Conservation (phyloP, 306 rosid genomes). For the Quercus berberidifolia region DNA sequence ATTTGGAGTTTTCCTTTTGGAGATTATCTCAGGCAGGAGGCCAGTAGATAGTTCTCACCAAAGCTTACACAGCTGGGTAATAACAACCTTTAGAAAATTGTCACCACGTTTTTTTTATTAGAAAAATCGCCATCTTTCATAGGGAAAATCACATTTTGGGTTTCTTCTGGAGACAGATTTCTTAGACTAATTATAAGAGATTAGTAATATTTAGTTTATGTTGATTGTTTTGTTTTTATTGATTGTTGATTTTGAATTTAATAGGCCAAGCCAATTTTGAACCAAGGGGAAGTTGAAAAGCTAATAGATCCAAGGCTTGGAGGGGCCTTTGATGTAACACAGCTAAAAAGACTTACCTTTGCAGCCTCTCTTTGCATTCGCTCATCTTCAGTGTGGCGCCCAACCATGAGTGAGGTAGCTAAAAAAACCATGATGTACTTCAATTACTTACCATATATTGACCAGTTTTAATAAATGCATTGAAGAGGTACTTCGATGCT, state of each 20-base stretch:
- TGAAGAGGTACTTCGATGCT: too few species aligned
- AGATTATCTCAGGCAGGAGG: constrained; percentile 81
- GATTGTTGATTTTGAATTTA: constrained; percentile 6
- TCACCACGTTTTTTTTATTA: constrained; percentile 1
- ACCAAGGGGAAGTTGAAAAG: constrained; percentile 59
- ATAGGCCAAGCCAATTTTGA: constrained; percentile 90
- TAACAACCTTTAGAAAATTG: background rate
- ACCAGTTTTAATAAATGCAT: too few species aligned
- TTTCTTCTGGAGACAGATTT: constrained; percentile 20
- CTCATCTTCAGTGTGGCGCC: constrained; percentile 78
- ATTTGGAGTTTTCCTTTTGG: constrained; percentile 83
- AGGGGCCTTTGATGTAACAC: constrained; percentile 58
- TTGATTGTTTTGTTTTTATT: background rate
- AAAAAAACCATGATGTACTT: background rate
- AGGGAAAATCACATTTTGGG: constrained; percentile 6
- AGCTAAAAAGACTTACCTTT: constrained; percentile 59
- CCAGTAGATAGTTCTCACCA: constrained; percentile 91
- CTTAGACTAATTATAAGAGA: background rate
- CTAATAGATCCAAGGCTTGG: constrained; percentile 82
- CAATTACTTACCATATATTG: background rate
- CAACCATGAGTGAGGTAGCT: constrained; percentile 80
- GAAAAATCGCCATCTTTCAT: constrained; percentile 7
- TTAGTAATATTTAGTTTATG: constrained; percentile 7
- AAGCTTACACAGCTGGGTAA: constrained; percentile 92
- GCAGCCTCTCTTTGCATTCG: constrained; percentile 85